Evolutionary conservation across 1,284 basidiomycete species (phyloP).

Genomic region (Apiotrichum porosum): DNA sequence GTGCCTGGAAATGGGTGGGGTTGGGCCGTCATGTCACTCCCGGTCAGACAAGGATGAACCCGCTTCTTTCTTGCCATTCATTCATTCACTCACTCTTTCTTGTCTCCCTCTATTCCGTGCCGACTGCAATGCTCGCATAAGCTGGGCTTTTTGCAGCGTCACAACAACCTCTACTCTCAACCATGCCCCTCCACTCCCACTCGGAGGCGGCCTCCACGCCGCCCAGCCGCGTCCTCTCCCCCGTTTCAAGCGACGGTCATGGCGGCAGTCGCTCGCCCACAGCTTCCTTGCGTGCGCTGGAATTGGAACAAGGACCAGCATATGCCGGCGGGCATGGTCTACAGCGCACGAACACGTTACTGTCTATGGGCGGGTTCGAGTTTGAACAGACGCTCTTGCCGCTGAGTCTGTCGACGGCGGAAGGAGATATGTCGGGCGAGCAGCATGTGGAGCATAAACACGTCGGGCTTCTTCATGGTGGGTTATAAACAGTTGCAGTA

Average conservation of each 20-base stretch:
- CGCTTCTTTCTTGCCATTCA: too few relatives aligned
- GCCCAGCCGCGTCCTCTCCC: slow-evolving; percentile 26
- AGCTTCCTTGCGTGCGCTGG: slow-evolving; percentile 69
- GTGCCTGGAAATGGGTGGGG: too few relatives aligned
- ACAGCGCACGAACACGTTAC: slow-evolving; percentile 56
- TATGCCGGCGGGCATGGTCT: slow-evolving; percentile 37
- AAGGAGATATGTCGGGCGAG: slow-evolving; percentile 57
- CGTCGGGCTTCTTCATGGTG: slow-evolving; percentile 71
- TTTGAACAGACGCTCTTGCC: slow-evolving; percentile 72
- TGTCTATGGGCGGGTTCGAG: slow-evolving; percentile 59
- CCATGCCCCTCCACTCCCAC: slow-evolving; percentile 1
- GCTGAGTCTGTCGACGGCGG: slow-evolving; percentile 57
- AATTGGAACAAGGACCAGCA: slow-evolving; percentile 53
- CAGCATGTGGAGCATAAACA: slow-evolving; percentile 59
- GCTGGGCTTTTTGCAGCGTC: too few relatives aligned
- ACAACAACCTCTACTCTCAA: too few relatives aligned
- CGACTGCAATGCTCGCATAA: too few relatives aligned
- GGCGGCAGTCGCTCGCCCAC: slow-evolving; percentile 51
- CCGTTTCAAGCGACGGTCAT: slow-evolving; percentile 49
- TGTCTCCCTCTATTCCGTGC: too few relatives aligned
- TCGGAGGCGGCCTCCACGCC: slow-evolving; percentile 4
- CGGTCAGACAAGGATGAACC: too few relatives aligned
- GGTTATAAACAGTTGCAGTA: slow-evolving; percentile 18
- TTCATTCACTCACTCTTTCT: too few relatives aligned
- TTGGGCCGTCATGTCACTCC: too few relatives aligned